Evolutionary conservation across 108 stramenopile genomes (phyloP), one percentile per base, ranked within the genome.

Genomic region (Chaetoceros tenuissimus): DNA sequence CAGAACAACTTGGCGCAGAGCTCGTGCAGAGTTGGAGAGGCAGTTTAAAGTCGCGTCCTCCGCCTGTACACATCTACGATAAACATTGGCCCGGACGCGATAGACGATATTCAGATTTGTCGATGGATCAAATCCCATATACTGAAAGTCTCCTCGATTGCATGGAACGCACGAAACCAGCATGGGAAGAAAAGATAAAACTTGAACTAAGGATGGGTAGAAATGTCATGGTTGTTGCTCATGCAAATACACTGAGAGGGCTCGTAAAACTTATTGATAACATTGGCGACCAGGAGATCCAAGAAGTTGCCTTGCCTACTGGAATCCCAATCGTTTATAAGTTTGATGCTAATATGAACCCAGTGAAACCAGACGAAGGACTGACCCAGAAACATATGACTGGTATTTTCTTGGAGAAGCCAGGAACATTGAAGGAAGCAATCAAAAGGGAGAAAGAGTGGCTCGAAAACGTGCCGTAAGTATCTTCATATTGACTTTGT

Each of bases 221-320:
- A 31, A 87, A 70, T 44, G 87, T 93, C 0, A 46, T 89, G 45
- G 80, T 93, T 1, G 82, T 87, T 31, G 92, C 81, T 0, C 92
- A 93, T 70, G 69, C 78, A 16, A 87, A 93, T 63, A 67, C 74
- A 3, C 60, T 93, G 3, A 73, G 92, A 20, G 82, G 82, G 5
- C 58, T 93, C 31, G 56, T 40, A 17, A 52, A 52, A 16, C 24
- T 34, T 3, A 53, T 53, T 45, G 61, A 53, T 43, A 59, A 53
- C 25, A 67, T 83, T 10, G 53, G 31, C 10, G 78, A 79, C 51
- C 54, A 73, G 31, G 85, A 67, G 47, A 84, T 89, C 47, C 46
- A 66, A 30, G 66, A 84, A 52, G 78, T 92, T 19, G 68, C 77
- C 22, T 64, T 92, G 48, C 90, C 90, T 0, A 58, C 63, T 5